Evolutionary conservation across 2,329 filamentous ascomycete species (phyloP).

Genomic region (Alternaria panax): DNA sequence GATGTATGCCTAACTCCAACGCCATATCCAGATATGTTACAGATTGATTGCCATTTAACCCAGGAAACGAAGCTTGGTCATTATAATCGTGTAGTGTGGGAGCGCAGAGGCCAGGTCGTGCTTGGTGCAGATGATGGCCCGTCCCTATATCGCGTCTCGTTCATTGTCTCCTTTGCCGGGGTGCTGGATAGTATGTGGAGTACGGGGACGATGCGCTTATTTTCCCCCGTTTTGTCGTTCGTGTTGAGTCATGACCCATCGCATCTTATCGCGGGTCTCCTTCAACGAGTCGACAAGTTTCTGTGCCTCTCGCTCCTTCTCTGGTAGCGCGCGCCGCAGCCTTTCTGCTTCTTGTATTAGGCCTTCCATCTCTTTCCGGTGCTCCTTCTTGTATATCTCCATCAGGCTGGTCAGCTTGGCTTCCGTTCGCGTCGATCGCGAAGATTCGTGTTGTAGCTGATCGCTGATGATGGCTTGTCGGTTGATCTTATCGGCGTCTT

Average conservation of each 20-base stretch:
- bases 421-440: slow-evolving; percentile 67
- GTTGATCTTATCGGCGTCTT: slow-evolving; percentile 46
- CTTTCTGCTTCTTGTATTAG: slow-evolving; percentile 66
- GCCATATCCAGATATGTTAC: slow-evolving; percentile 34
- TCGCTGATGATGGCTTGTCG: slow-evolving; percentile 74
- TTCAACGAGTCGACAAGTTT: slow-evolving; percentile 65
- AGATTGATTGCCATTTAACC: slow-evolving; percentile 27
- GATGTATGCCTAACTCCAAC: slow-evolving; percentile 16
- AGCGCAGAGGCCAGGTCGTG: neutral
- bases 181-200: neutral
- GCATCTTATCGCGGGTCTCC: slow-evolving; percentile 71
- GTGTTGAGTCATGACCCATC: slow-evolving; percentile 67
- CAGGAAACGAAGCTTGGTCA: slow-evolving; percentile 26
- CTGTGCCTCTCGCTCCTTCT: slow-evolving; percentile 68
- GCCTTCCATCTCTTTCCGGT: slow-evolving; percentile 66
- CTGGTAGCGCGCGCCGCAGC: slow-evolving; percentile 63
- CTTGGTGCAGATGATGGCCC: neutral
- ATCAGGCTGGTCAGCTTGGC: slow-evolving; percentile 67
- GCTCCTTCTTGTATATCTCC: slow-evolving; percentile 69
- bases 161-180: slow-evolving; percentile 4
- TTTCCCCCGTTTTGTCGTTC: slow-evolving; percentile 26
- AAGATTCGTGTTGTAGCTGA: slow-evolving; percentile 74
- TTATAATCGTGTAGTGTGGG: slow-evolving; percentile 24
- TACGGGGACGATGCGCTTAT: neutral
- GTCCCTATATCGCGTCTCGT: neutral